Evolutionary conservation across 805 yeast species (phyloP).

Genomic region (Yarrowia divulgata): DNA sequence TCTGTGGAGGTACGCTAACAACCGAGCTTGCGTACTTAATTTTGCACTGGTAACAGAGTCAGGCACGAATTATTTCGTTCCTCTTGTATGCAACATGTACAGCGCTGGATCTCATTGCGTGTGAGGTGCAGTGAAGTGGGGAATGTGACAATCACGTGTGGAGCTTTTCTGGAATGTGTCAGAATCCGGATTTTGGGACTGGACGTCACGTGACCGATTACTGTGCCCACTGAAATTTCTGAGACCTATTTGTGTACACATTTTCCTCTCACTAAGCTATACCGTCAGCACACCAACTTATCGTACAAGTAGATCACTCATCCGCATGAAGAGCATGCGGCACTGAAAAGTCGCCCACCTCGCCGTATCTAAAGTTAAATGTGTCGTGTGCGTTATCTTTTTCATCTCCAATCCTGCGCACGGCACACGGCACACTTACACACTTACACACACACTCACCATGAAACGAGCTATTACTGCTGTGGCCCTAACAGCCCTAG

Average conservation of each 20-base stretch:
- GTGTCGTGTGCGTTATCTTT: conserved; percentile 32
- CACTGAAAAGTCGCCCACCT: not conserved
- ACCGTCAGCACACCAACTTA: too few species aligned
- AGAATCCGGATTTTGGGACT: not conserved
- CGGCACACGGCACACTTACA: conserved; percentile 5
- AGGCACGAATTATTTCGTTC: not conserved
- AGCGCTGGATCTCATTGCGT: conserved; percentile 1
- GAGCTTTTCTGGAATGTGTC: not conserved
- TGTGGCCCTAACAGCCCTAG: conserved; percentile 1
- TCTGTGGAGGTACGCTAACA: not conserved
- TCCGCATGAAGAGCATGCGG: conserved; percentile 11
- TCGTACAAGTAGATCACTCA: not conserved
- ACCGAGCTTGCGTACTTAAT: not conserved
- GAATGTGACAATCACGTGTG: not conserved
- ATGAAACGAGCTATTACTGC: conserved; percentile 13
- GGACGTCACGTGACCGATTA: not conserved
- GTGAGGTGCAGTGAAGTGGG: not conserved
- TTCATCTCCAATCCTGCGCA: conserved; percentile 5
- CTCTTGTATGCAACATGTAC: conserved; percentile 1
- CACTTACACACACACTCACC: not conserved
- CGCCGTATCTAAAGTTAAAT: conserved; percentile 29
- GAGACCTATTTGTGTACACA: too few species aligned
- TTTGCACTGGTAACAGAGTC: not conserved
- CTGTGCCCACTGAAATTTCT: too few species aligned
- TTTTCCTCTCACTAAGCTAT: too few species aligned